phyloP scores from a whole-genome alignment of 2,329 filamentous ascomycete species.

The Hypoxylon sp. region DNA sequence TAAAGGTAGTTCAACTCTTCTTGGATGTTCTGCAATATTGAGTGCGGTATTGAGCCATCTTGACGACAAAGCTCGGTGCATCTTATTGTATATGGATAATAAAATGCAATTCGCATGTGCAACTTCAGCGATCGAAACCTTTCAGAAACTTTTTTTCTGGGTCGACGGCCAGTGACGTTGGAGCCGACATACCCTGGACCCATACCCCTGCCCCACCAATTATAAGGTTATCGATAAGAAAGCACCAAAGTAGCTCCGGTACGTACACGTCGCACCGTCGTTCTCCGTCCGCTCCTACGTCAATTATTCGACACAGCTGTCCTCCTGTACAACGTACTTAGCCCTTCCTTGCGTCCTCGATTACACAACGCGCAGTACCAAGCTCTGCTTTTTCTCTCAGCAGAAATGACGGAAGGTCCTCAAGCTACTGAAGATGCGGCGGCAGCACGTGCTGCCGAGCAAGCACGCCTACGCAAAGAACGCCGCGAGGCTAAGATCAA shows the following conservation, averaged over 20 bases:
- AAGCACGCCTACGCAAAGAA: conserved; percentile 83
- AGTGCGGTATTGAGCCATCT: conserved; percentile 62
- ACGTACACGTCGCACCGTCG: conserved; percentile 22
- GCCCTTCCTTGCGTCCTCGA: conserved; percentile 13
- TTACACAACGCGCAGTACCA: conserved; percentile 27
- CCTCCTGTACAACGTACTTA: conserved; percentile 29
- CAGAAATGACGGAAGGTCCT: conserved; percentile 50
- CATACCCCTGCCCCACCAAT: conserved; percentile 22
- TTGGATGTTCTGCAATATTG: conserved; percentile 58
- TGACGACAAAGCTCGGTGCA: conserved; percentile 63
- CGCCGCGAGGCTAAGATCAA: conserved; percentile 84
- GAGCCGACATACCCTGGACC: conserved; percentile 9
- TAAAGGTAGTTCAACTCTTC: conserved; percentile 59
- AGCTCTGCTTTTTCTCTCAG: background rate
- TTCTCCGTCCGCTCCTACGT: conserved; percentile 36
- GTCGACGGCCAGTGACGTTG: conserved; percentile 31
- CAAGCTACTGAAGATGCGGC: conserved; percentile 62
- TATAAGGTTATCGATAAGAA: conserved; percentile 38
- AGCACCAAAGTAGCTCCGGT: background rate
- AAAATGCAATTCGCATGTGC: conserved; percentile 21
- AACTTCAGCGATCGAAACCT: conserved; percentile 8
- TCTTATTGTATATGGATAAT: conserved; percentile 45
- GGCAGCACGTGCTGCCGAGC: conserved; percentile 70
- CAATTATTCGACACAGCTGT: conserved; percentile 40
- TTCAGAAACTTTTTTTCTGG: conserved; percentile 13